Base-by-base conservation (phyloP, 257 asterid species). In the Leptodermis oblonga region DNA sequence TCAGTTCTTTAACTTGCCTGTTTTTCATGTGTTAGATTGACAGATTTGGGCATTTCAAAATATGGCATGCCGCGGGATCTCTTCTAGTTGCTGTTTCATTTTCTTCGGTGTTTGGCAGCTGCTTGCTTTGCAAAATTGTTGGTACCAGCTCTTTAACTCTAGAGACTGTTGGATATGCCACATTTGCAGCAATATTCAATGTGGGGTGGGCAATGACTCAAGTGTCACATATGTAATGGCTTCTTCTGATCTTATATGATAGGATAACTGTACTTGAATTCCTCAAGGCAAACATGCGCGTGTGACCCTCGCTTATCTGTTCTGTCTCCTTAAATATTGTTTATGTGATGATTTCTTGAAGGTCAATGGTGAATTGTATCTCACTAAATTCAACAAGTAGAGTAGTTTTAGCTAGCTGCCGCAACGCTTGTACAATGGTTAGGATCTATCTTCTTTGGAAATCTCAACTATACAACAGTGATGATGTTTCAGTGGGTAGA, bases 351-450 rank as follows among this genome's bases (percentile, higher is more conserved):
- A 69, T 49, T 14, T 79, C 53, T 62, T 81, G 77, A 69, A 92
- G 98, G 98, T 90, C 98, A 6, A 90, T 92, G 98, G 97, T 92
- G 86, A 92, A 90, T 84, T 92, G 97, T 90, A 92, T 92, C 69
- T 90, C 97, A 63, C 80, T 92, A 79, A 88, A 88, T 62, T 86
- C 98, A 20, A 81, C 97, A 10, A 92, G 93, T 88, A 82, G 97
- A 85, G 97, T 87, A 67, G 97, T 87, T 17, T 75, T 92, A 82
- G 81, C 97, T n/a, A 92, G 98, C 86, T 88, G 97, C 69, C 92
- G 98, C 62, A 92, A 92, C 81, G 96, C 98, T 60, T 90, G 86
- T 75, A 84, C 97, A 42, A 92, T 92, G 98, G 98, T 92, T 68
- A 70, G 82, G 55, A 75, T n/a, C 63, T 76, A 66, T 78, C 69